Evolutionary conservation across 768 basidiomycete species (phyloP).

Genomic region (Tremella yokohamensis): DNA sequence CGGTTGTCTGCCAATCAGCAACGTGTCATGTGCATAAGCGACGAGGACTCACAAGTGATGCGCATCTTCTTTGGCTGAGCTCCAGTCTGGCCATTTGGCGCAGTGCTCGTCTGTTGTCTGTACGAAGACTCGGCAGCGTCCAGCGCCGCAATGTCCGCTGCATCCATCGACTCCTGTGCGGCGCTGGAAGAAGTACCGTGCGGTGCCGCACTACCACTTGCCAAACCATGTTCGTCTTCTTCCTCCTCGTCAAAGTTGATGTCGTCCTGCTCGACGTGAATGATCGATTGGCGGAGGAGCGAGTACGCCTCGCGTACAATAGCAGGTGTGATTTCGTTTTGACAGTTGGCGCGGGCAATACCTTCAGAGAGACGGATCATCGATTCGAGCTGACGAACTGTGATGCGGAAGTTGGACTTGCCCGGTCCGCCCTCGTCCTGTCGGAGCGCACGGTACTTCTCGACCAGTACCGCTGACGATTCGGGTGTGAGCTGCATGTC

Average conservation of each 20-base stretch:
- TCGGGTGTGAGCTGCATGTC: slow-evolving; percentile 74
- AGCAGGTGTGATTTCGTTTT: slow-evolving; percentile 88
- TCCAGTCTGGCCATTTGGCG: slow-evolving; percentile 30
- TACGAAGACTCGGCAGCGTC: slow-evolving; percentile 52
- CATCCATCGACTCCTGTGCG: slow-evolving; percentile 64
- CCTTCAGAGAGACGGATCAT: slow-evolving; percentile 98
- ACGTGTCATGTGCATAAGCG: background rate
- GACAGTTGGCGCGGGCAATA: slow-evolving; percentile 94
- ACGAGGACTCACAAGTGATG: slow-evolving; percentile 62
- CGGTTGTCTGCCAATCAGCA: slow-evolving; percentile 62
- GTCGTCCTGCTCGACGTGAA: slow-evolving; percentile 98
- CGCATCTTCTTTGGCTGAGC: slow-evolving; percentile 63
- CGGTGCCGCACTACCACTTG: slow-evolving; percentile 46
- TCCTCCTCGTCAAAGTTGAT: slow-evolving; percentile 86
- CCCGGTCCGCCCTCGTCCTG: slow-evolving; percentile 88
- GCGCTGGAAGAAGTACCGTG: slow-evolving; percentile 57
- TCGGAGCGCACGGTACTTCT: slow-evolving; percentile 86
- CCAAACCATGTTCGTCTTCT: slow-evolving; percentile 56
- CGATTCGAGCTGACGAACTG: slow-evolving; percentile 94
- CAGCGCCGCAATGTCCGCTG: slow-evolving; percentile 60
- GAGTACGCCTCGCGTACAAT: slow-evolving; percentile 95
- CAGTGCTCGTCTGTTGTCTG: slow-evolving; percentile 5
- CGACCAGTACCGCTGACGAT: slow-evolving; percentile 86
- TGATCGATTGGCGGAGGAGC: slow-evolving; percentile 91
- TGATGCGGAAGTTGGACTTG: slow-evolving; percentile 90